These are phyloP conservation scores for Boletellus ananiceps DNA, from an alignment of 768 basidiomycete genomes.

Conservation along the genomic window DNA sequence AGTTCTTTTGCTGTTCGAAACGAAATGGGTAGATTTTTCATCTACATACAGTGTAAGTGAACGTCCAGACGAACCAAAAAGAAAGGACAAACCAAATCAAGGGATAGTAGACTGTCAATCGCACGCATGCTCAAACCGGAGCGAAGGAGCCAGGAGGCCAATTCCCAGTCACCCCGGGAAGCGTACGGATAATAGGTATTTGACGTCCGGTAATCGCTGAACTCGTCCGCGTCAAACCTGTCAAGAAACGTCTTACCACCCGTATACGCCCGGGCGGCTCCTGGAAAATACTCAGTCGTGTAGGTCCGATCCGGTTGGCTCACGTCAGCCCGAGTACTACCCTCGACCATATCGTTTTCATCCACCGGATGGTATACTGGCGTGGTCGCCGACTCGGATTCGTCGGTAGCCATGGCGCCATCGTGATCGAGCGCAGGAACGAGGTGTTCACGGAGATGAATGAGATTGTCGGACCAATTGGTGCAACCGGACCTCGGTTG, in stretches of 20 bases:
- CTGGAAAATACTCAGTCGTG: background rate
- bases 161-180: constrained; percentile 30
- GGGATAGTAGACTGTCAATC: constrained; percentile 26
- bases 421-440: background rate
- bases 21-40: constrained; percentile 20
- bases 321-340: background rate
- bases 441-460: background rate
- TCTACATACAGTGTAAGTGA: constrained; percentile 13
- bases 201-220: constrained; percentile 9
- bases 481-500: background rate
- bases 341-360: no score
- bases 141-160: constrained; percentile 26
- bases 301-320: background rate
- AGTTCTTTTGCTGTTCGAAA: constrained; percentile 28
- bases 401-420: background rate
- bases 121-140: constrained; percentile 28
- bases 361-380: no score
- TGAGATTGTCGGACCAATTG: background rate
- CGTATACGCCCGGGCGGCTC: background rate
- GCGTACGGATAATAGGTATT: constrained; percentile 34
- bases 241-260: constrained; percentile 25
- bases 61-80: background rate
- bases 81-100: constrained; percentile 22
- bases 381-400: no score
- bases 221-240: constrained; percentile 23